These are phyloP conservation scores for Furcasterigmium furcatum DNA, from an alignment of 2,329 filamentous ascomycete species.

Conservation along the genomic window DNA sequence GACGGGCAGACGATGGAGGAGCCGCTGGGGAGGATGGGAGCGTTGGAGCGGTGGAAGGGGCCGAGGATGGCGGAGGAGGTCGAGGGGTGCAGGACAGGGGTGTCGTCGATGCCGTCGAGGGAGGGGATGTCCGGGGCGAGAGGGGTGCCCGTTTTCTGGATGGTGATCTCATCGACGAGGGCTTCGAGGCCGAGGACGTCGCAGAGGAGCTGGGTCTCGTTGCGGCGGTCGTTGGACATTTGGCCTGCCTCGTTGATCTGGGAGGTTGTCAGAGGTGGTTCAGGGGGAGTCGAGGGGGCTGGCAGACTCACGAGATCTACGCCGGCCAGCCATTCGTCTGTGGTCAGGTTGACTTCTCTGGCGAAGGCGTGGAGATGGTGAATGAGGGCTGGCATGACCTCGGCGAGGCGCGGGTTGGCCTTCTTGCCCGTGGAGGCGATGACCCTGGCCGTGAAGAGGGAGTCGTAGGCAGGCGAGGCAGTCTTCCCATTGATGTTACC, in stretches of 20 bases:
- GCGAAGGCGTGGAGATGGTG: constrained; percentile 66
- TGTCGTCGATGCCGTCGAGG: constrained; percentile 35
- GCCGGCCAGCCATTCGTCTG: constrained; percentile 64
- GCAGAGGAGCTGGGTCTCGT: constrained; percentile 65
- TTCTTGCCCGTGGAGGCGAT: constrained; percentile 63
- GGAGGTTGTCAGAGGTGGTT: background rate
- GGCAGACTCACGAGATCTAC: constrained; percentile 48
- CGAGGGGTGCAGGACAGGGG: constrained; percentile 38
- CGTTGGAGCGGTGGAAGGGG: constrained; percentile 66
- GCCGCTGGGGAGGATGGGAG: constrained; percentile 55
- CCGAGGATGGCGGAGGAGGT: constrained; percentile 67
- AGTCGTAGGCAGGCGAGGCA: constrained; percentile 17
- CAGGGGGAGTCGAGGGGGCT: background rate
- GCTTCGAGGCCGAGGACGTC: constrained; percentile 67
- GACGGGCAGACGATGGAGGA: constrained; percentile 46
- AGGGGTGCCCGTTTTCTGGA: constrained; percentile 35
- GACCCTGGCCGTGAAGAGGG: constrained; percentile 58
- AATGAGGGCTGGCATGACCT: constrained; percentile 56
- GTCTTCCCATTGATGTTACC: too few relatives aligned
- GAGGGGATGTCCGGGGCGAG: background rate
- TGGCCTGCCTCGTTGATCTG: constrained; percentile 63
- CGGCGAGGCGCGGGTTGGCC: constrained; percentile 53
- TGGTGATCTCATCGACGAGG: constrained; percentile 63
- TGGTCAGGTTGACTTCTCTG: constrained; percentile 62
- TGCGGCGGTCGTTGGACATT: constrained; percentile 58